A percentile compares a stretch with the other conserved stretches of the same genome.
Evolutionary conservation across 768 basidiomycete species (phyloP).

Genomic region (Jaapia argillacea): DNA sequence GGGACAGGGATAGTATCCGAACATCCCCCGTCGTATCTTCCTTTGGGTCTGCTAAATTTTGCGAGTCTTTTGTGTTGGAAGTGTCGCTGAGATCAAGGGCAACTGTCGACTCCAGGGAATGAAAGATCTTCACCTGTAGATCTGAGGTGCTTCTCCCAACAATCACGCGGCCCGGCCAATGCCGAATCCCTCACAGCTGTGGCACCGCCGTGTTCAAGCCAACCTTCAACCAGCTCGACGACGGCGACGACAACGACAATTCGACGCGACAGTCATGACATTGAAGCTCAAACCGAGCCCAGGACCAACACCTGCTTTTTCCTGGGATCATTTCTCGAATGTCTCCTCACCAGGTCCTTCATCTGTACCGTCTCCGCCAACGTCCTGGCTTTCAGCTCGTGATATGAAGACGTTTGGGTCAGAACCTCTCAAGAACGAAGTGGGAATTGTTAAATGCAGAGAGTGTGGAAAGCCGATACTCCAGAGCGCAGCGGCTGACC

Average conservation of each 20-base stretch:
- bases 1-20: too few relatives aligned
- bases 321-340: conserved; percentile 41
- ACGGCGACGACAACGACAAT: background rate
- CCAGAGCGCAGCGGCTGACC: conserved; percentile 64
- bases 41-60: too few relatives aligned
- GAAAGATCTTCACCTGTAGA: too few relatives aligned
- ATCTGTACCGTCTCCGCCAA: conserved; percentile 61
- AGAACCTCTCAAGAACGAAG: conserved; percentile 60
- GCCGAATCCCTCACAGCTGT: background rate
- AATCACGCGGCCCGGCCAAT: too few relatives aligned
- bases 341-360: conserved; percentile 22
- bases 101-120: too few relatives aligned
- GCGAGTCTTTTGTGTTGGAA: too few relatives aligned
- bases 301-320: conserved; percentile 35
- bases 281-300: conserved; percentile 27
- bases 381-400: conserved; percentile 73
- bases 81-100: too few relatives aligned
- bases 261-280: background rate
- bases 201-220: background rate
- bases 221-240: too few relatives aligned
- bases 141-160: too few relatives aligned
- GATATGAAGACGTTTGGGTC: conserved; percentile 88
- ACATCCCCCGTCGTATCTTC: too few relatives aligned
- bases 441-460: conserved; percentile 60
- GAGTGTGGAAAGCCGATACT: conserved; percentile 80